A percentile compares a stretch with the other conserved stretches of the same genome.
phyloP scores from a whole-genome alignment of 2,329 filamentous ascomycete genomes.

The Aspergillus candidus region DNA sequence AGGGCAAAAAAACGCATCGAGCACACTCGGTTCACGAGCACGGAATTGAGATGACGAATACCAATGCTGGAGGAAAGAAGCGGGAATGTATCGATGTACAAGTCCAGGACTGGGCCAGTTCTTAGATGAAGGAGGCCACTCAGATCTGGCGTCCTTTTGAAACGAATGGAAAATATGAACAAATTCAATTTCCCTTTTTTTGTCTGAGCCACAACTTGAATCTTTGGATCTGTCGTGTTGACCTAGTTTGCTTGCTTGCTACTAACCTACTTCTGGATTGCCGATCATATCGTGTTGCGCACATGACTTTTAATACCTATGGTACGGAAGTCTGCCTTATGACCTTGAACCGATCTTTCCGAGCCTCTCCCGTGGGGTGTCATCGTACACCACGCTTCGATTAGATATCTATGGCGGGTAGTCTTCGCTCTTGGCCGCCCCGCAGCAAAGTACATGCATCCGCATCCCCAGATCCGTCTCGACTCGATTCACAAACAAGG shows the following conservation, averaged over 20 bases:
- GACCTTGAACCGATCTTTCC: too few relatives aligned
- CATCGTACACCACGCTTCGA: too few relatives aligned
- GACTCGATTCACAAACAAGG: too few relatives aligned
- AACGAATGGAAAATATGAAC: constrained; percentile 40
- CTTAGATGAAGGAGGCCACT: constrained; percentile 31
- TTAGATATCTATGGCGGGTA: too few relatives aligned
- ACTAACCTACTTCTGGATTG: too few relatives aligned
- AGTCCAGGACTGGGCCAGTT: constrained; percentile 28
- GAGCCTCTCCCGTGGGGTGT: too few relatives aligned
- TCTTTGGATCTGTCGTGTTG: background rate
- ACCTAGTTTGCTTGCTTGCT: background rate
- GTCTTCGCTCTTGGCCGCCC: too few relatives aligned
- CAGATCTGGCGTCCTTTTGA: constrained; percentile 31
- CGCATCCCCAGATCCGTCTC: too few relatives aligned
- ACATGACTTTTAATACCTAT: too few relatives aligned
- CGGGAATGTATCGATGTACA: constrained; percentile 38
- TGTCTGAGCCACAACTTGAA: constrained; percentile 3
- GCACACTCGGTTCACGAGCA: constrained; percentile 32
- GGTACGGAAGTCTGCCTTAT: too few relatives aligned
- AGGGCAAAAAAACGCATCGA: constrained; percentile 32
- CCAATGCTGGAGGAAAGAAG: constrained; percentile 37
- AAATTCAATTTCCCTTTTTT: constrained; percentile 23
- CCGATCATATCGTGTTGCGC: too few relatives aligned
- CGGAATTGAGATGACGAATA: constrained; percentile 30
- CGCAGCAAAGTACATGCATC: too few relatives aligned